Evolutionary conservation across 2,329 filamentous ascomycete species (phyloP), one percentile per base, ranked within the genome.

Genomic region (Xylaria sp.): DNA sequence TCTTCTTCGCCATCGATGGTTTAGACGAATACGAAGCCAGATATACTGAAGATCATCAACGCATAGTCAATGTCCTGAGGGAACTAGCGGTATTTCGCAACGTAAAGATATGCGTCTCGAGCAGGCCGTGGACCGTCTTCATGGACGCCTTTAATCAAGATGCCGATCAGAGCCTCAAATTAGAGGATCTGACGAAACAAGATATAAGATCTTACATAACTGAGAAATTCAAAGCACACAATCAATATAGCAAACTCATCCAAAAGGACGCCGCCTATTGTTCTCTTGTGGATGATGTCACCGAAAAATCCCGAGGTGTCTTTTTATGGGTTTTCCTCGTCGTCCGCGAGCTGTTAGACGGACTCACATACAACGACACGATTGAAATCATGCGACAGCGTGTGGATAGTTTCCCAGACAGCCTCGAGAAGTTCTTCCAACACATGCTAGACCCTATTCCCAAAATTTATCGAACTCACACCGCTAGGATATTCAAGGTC

Each of bases 281-380:
- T 23, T 5, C 37, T 2, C 23, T 60, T 1, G 28, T 74, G 1
- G 59, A 68, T 11, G 33, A 66, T 8, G 65, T 75, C 19, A 60
- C 69, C 3, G 17, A 62, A 1, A 69, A 64, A 57, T 63, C 73
- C 5, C 40, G 69, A 19, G 72, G 73, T 4, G 72, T 75, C 4
- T 76, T 75, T 51, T 66, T 76, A 1, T 74, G 73, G 74, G 72
- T 71, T 3, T 63, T 59, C 9, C 63, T 75, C 0, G 73, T 73
- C 0, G 67, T 71, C 1, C 60, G 62, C 9, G 61, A 57, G 7
- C 70, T 75, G 1, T 35, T 67, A 1, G 43, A 67, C 0, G 69
- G 69, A 3, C 35, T 72, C 1, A 67, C 61, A 0, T 66, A 71
- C 19, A 21, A 37, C 4, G 66, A 71, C 31, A 58, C 17, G 1